Evolutionary conservation across 805 yeast species (phyloP).

Genomic region (Novakomyces olei): DNA sequence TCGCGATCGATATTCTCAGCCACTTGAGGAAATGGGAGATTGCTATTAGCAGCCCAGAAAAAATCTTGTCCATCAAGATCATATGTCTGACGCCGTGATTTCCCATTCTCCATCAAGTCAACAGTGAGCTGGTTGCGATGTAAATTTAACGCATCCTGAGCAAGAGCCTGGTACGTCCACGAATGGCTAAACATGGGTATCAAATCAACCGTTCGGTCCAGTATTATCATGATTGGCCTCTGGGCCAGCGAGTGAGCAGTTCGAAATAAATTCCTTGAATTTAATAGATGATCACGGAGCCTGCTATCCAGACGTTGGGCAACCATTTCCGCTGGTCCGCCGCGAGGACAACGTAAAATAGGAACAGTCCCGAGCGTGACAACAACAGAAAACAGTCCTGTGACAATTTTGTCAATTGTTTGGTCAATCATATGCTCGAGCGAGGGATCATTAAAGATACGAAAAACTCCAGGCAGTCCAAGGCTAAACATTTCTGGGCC

Average conservation of each 20-base stretch:
- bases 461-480: conserved; percentile 43
- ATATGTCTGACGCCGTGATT: conserved; percentile 28
- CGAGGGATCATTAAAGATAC: conserved; percentile 43
- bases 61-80: conserved; percentile 81
- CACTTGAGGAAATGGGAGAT: conserved; percentile 93
- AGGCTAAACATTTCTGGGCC: conserved; percentile 79
- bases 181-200: conserved; percentile 91
- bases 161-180: conserved; percentile 94
- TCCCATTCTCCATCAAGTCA: conserved; percentile 18
- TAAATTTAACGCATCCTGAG: conserved; percentile 71
- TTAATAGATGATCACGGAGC: conserved; percentile 66
- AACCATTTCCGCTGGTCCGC: conserved; percentile 88
- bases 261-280: conserved; percentile 23
- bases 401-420: conserved; percentile 48
- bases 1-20: conserved; percentile 88
- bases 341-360: conserved; percentile 69
- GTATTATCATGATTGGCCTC: conserved; percentile 53
- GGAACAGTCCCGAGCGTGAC: conserved; percentile 35
- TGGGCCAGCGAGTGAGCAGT: neutral
- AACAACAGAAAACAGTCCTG: conserved; percentile 58
- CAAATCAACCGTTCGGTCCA: conserved; percentile 78
- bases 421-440: conserved; percentile 53
- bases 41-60: conserved; percentile 71
- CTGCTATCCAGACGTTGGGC: conserved; percentile 69
- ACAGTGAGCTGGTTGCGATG: conserved; percentile 63